Evolutionary conservation across 2,329 filamentous ascomycete species (phyloP), one percentile per base, ranked within the genome.

Genomic region (Emmonsiellopsis sp.): DNA sequence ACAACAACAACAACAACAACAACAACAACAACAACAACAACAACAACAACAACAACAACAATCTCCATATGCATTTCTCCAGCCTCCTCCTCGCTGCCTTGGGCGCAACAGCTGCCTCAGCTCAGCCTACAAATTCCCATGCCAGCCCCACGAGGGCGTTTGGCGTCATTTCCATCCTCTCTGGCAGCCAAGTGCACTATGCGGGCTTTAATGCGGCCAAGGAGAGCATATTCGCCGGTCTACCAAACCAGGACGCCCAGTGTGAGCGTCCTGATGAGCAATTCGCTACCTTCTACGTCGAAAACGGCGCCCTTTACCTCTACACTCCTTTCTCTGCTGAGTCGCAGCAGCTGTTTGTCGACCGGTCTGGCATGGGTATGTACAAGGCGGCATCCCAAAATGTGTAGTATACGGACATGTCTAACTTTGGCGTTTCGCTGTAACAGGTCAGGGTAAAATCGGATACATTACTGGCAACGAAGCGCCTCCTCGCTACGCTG

Each of bases 291-390:
- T 81, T 84, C 66, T 68, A 68, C 58, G 65, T 82, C 59, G 51
- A 71, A 42, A 68, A 77, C 45, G 69, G 68, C 46, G 69, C 69
- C 44, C 71, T 81, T 32, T 74, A 65, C 62, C 73, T 84, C 34
- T 81, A 75, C 66, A 72, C 71, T 36, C 27, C 48, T 10, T 58
- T 61, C 31, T 66, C 68, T 21, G 69, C 66, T 4, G 68, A 67
- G 44, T 66, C 68, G 2, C 81, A 83, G 69, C 66, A 76, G 60
- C 55, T 79, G 49, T 83, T 62, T 57, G 75, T 75, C 42, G 80
- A 84, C 64, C 75, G 76, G 44, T 80, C 77, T 45, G 80, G 78
- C 61, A 81, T 82, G 78, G 80, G 77, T 75, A 74, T 42, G 73
- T 61, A 27, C 21, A 27, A 27, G 33, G 21, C 21, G 27, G 36